Conservation (phyloP, 768 basidiomycete species). For the Tephrocybe sp. region DNA sequence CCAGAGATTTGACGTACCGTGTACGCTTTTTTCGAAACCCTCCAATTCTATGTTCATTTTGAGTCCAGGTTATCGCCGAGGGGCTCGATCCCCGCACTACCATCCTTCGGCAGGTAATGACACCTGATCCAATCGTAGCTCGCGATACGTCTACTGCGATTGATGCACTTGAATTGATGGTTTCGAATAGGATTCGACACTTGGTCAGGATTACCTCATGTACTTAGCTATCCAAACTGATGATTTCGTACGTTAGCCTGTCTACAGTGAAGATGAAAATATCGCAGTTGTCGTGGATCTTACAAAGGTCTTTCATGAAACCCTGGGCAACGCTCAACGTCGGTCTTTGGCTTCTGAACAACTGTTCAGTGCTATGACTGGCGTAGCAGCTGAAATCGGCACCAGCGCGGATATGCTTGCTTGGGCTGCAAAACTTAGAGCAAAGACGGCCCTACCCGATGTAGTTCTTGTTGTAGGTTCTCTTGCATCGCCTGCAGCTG, state of each 20-base stretch:
- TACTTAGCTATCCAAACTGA: neutral
- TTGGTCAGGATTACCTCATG: neutral
- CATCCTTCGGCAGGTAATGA: constrained; percentile 4
- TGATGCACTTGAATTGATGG: constrained; percentile 4
- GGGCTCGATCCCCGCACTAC: constrained; percentile 8
- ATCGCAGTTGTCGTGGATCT: neutral
- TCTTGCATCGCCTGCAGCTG: neutral
- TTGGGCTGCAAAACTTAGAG: neutral
- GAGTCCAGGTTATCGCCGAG: neutral
- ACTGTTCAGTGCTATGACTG: constrained; percentile 1
- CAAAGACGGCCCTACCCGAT: constrained; percentile 5
- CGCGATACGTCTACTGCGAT: neutral
- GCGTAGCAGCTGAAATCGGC: neutral
- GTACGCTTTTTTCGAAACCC: neutral
- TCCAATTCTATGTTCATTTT: neutral
- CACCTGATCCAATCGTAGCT: constrained; percentile 1
- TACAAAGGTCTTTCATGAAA: constrained; percentile 3
- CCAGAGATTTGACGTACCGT: constrained; percentile 5
- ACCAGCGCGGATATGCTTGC: neutral
- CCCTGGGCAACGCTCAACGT: neutral
- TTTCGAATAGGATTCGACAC: constrained; percentile 4
- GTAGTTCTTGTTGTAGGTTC: neutral
- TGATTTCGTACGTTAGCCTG: neutral
- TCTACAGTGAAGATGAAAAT: neutral
- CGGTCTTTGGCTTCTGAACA: neutral